Base-by-base conservation (phyloP, 805 yeast species). In the Candida tammaniensis region DNA sequence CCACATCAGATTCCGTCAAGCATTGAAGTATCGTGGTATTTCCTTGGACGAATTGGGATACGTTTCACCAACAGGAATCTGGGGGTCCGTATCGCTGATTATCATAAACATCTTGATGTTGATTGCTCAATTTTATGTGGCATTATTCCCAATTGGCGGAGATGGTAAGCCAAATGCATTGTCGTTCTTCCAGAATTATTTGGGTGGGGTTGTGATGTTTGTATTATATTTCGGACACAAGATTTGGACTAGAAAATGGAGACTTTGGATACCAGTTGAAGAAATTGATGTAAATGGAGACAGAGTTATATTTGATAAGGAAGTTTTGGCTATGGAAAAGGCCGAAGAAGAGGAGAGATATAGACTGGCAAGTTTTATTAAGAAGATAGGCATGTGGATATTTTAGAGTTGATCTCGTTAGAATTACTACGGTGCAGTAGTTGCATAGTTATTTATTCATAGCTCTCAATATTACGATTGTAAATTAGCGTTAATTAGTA, bases 101-200 rank as follows among this genome's bases (percentile, higher is more conserved):
- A 36, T 46, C 4, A 54, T 58, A 48, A 59, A 55, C 43, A 28
- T 44, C 10, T 53, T 66, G 32, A 56, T 66, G 32, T 53, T 66
- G 43, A 49, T 66, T 35, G 69, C 66, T 16, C 71, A 66, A 46
- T 66, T 66, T 48, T 66, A 69, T 69, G 64, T 66, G 30, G 68
- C 72, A 4, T 59, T 66, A 36, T 66, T 43, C 54, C 72, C 72
- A 7, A 42, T 55, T 36, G 64, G 56, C 3, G 47, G 48, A 7
- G 43, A 38, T 24, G 44, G 49, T 14, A 51, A 39, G 19, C 57
- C 61, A n/a, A 40, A 48, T 32, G 64, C 52, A 11, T 29, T 38
- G 10, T 47, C 48, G 37, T 61, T 61, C 36, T 61, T 61, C 52
- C 58, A 61, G 36, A 46, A 44, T 27, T 61, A 61, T 44, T 47